Percentiles rank a stretch among this genome's conserved stretches.
These are phyloP conservation scores for Poronia punctata DNA, from an alignment of 495 filamentous ascomycete genomes.

Conservation along the genomic window DNA sequence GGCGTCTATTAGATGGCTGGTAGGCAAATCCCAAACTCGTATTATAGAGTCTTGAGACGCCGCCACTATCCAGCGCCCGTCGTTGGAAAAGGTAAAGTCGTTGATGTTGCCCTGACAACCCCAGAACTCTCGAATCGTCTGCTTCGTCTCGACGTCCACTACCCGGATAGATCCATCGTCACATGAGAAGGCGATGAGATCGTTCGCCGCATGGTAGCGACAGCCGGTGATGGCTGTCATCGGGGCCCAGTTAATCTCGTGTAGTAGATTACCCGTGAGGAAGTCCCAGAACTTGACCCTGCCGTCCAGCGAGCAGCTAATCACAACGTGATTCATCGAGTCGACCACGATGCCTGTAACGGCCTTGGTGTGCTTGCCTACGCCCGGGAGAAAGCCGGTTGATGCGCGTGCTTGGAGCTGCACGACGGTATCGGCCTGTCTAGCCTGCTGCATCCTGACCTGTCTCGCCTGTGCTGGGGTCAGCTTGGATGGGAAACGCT, in stretches of 20 bases:
- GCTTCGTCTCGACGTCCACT: conserved; percentile 84
- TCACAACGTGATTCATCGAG: conserved; percentile 70
- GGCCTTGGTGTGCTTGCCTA: conserved; percentile 66
- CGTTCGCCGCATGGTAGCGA: conserved; percentile 69
- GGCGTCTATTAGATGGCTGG: conserved; percentile 87
- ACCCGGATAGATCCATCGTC: conserved; percentile 84
- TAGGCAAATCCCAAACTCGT: conserved; percentile 92
- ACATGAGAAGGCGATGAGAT: conserved; percentile 84
- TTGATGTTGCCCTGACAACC: conserved; percentile 73
- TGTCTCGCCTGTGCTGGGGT: conserved; percentile 58
- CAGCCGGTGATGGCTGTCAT: conserved; percentile 72
- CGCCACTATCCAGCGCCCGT: conserved; percentile 89
- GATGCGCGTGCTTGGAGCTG: conserved; percentile 36
- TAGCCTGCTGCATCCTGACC: conserved; percentile 49
- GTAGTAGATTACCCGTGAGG: conserved; percentile 61
- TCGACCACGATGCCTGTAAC: conserved; percentile 84
- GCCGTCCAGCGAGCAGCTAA: conserved; percentile 86
- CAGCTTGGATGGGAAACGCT: conserved; percentile 70
- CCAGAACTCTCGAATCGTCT: conserved; percentile 87
- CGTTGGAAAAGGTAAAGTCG: conserved; percentile 85
- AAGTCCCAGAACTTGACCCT: conserved; percentile 99
- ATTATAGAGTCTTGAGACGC: conserved; percentile 76
- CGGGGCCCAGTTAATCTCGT: conserved; percentile 79
- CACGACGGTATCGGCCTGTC: conserved; percentile 38
- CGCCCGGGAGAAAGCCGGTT: conserved; percentile 36